Base-by-base conservation (phyloP, 495 filamentous ascomycete species). In the Peziza echinospora region DNA sequence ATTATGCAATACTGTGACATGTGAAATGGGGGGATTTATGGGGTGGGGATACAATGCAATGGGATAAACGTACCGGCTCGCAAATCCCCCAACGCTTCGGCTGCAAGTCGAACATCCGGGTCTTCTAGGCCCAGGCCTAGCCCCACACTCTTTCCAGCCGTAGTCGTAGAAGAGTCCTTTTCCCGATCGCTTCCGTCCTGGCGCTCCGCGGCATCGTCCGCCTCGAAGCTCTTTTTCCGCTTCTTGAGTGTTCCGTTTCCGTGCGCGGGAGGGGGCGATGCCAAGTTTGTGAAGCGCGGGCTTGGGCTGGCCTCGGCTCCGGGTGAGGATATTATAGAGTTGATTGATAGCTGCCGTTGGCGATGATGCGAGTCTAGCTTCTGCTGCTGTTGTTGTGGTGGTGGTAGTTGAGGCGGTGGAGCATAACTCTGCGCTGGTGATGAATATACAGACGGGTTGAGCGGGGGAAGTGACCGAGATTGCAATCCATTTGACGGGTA, bases 41-140 rank as follows among this genome's bases (percentile, higher is more conserved):
- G 47, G 34, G n/a, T n/a, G n/a, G n/a, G n/a, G n/a, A n/a, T n/a
- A n/a, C n/a, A n/a, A n/a, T n/a, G n/a, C n/a, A n/a, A n/a, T n/a
- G n/a, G n/a, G n/a, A n/a, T n/a, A n/a, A n/a, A 43, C 69, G 62
- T 60, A 92, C 85, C 82, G 56, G 82, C 76, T 61, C 82, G 75
- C 45, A 94, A 69, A 47, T 83, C 81, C 26, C 80, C 80, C 19
- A 94, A 63, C 10, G 86, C 84, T 64, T 93, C 84, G 24, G 84
- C 85, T 23, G 84, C 86, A 56, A 78, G 66, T 24, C 77, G 68
- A 24, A 80, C 75, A 50, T 91, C 80, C 11, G 82, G 75, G 58
- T 94, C 84, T 54, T 93, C 84, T 52, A 87, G 73, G 41, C 76
- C 83, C 39, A 80, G 47, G 24, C 56, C 59, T 17, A 37, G 6